Evolutionary conservation across 2,329 filamentous ascomycete genomes (phyloP).

Genomic region (Tolypocladium capitatum): DNA sequence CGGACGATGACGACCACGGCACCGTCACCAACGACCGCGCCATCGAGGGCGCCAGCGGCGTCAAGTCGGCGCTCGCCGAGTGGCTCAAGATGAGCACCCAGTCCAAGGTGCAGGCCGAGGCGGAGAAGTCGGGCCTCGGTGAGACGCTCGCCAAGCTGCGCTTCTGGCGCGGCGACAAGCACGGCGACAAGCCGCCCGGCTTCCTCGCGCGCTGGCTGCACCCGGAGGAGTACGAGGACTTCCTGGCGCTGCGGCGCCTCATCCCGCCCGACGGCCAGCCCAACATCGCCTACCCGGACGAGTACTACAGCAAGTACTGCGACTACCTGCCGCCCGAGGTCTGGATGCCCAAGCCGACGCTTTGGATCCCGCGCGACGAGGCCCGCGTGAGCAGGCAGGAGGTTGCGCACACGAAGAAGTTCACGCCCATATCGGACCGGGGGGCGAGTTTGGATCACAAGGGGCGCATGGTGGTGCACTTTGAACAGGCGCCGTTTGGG

Average conservation of each 20-base stretch:
- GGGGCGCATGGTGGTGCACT: constrained; percentile 20
- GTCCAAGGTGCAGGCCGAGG: constrained; percentile 16
- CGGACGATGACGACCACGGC: constrained; percentile 10
- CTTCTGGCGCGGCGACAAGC: constrained; percentile 12
- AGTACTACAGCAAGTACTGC: constrained; percentile 37
- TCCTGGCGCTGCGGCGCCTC: constrained; percentile 53
- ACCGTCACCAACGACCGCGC: constrained; percentile 15
- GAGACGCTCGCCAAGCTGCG: constrained; percentile 13
- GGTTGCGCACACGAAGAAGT: constrained; percentile 54
- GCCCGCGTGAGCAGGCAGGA: constrained; percentile 68
- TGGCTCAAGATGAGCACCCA: constrained; percentile 24
- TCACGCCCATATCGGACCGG: constrained; percentile 64
- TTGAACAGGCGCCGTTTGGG: constrained; percentile 25
- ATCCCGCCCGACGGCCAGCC: constrained; percentile 43
- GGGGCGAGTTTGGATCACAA: constrained; percentile 20
- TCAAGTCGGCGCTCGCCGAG: constrained; percentile 17
- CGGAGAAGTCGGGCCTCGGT: constrained; percentile 14
- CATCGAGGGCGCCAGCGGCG: constrained; percentile 23
- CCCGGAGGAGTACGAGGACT: constrained; percentile 65
- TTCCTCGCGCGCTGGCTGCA: constrained; percentile 57
- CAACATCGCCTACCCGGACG: constrained; percentile 33
- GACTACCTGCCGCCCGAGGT: constrained; percentile 54
- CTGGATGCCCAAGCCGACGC: constrained; percentile 49
- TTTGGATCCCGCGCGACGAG: constrained; percentile 77
- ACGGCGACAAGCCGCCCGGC: constrained; percentile 24